Conservation (phyloP, 257 asterid species). For the Fraxinus pennsylvanica region DNA sequence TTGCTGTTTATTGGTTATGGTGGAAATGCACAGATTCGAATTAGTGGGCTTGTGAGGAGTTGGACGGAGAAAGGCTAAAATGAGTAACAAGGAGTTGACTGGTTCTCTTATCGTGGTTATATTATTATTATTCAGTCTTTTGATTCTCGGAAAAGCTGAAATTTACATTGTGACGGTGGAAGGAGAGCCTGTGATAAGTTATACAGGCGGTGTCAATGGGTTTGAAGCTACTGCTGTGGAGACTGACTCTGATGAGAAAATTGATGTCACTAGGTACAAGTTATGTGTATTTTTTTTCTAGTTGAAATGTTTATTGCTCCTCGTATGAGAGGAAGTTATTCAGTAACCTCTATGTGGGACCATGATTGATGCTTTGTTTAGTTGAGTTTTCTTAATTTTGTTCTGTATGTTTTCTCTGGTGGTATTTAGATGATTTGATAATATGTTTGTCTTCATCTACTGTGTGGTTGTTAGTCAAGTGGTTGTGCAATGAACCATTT, state of each 20-base stretch:
- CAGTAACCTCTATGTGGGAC: neutral
- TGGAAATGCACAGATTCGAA: slow-evolving; percentile 43
- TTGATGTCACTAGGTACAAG: slow-evolving; percentile 76
- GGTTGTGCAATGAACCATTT: neutral
- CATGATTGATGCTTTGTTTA: neutral
- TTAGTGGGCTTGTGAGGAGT: slow-evolving; percentile 33
- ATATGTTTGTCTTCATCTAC: neutral
- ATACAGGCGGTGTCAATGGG: slow-evolving; percentile 79
- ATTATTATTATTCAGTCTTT: slow-evolving; percentile 43
- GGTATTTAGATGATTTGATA: neutral
- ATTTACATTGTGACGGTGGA: slow-evolving; percentile 80
- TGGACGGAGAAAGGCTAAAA: slow-evolving; percentile 36
- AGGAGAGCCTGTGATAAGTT: slow-evolving; percentile 95
- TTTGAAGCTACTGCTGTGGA: slow-evolving; percentile 96
- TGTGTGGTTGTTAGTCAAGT: slow-evolving; percentile 11
- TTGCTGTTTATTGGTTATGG: slow-evolving; percentile 13
- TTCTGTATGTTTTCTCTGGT: slow-evolving; percentile 14
- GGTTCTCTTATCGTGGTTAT: slow-evolving; percentile 36
- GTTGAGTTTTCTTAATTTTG: neutral
- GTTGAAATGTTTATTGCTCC: neutral
- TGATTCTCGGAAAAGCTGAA: slow-evolving; percentile 58
- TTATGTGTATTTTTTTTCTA: slow-evolving; percentile 10
- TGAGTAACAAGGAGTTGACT: slow-evolving; percentile 50
- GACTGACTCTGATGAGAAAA: slow-evolving; percentile 73
- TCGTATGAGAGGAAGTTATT: neutral